A percentile compares a stretch with the other conserved stretches of the same genome.
Conservation (phyloP, 1,284 basidiomycete species). For the Neonothopanus nambi region DNA sequence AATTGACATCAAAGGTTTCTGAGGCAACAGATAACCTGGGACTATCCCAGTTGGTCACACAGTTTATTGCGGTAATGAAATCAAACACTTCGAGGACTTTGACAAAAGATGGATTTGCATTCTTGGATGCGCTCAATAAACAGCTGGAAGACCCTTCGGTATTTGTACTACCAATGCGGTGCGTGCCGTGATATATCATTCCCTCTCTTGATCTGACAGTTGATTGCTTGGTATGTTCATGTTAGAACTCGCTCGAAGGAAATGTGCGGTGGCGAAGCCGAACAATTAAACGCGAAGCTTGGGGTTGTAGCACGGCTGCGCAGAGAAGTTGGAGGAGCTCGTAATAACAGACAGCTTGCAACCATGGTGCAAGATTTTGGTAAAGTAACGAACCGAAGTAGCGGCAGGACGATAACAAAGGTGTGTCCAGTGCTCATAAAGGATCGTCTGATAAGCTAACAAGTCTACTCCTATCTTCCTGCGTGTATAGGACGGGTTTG, state of each 20-base stretch:
- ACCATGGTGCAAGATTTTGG: slow-evolving; percentile 67
- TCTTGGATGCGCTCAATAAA: slow-evolving; percentile 67
- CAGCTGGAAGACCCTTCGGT: slow-evolving; percentile 67
- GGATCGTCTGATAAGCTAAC: not conserved
- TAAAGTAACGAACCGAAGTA: slow-evolving; percentile 61
- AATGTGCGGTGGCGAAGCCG: slow-evolving; percentile 32
- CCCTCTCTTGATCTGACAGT: not conserved
- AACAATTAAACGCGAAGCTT: slow-evolving; percentile 53
- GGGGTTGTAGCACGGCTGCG: slow-evolving; percentile 57
- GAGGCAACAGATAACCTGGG: slow-evolving; percentile 53
- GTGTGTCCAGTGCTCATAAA: slow-evolving; percentile 24
- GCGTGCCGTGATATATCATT: slow-evolving; percentile 14
- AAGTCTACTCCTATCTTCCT: slow-evolving; percentile 1
- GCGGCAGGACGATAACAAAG: slow-evolving; percentile 69
- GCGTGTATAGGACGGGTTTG: slow-evolving; percentile 58
- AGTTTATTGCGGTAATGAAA: slow-evolving; percentile 60
- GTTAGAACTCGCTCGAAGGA: slow-evolving; percentile 26
- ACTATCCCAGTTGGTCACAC: slow-evolving; percentile 51
- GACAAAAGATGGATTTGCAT: slow-evolving; percentile 69
- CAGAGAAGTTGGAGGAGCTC: slow-evolving; percentile 49
- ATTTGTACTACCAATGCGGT: slow-evolving; percentile 54
- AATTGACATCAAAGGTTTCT: slow-evolving; percentile 42
- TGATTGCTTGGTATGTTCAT: not conserved
- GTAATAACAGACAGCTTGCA: slow-evolving; percentile 55
- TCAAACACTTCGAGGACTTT: slow-evolving; percentile 63